Evolutionary conservation across 208 protist genomes (phyloP), one percentile per base, ranked within the genome.

Genomic region (Acanthamoeba culbertsoni): DNA sequence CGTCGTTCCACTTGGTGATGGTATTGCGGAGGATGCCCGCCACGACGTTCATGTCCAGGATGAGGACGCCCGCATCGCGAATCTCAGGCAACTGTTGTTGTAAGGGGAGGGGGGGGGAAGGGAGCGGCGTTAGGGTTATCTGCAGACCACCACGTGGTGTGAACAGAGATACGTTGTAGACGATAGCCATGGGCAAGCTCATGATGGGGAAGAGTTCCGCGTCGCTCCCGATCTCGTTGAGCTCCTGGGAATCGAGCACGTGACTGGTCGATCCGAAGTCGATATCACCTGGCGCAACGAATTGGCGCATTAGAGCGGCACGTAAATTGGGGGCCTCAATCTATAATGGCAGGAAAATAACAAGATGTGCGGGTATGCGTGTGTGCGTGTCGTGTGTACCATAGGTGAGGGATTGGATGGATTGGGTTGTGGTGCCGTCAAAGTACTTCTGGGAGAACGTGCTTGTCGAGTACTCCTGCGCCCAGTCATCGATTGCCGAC

Each of bases 381-480:
- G n/a, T n/a, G n/a, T n/a, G n/a, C n/a, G n/a, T n/a, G n/a, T n/a
- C n/a, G n/a, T n/a, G 18, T 48, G n/a, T 79, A 79, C 68, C 68
- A 48, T 20, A 16, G 20, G 43, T 14, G 40, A 79, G 43, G 35
- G 68, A 14, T 14, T 18, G 26, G 68, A 79, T 79, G 37, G 68
- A 31, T 7, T 45, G 2, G 28, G 46, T 23, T 6, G 46, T 89
- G 79, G 51, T 89, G 55, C 35, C 40, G 40, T 57, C 46, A 26
- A 89, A 89, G 46, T 89, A 89, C 79, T 89, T 89, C 28, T 68
- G 46, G 1, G 45, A 31, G 26, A 62, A 89, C 14, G 12, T 62
- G n/a, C 55, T 89, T 2, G 79, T 68, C 28, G 46, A 57, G 48
- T 89, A 89, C 79, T 89, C 79, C 46, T 65, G 46, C 4, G 79